phyloP scores from a whole-genome alignment of 2,329 filamentous ascomycete genomes.

The Fusarium piperis region DNA sequence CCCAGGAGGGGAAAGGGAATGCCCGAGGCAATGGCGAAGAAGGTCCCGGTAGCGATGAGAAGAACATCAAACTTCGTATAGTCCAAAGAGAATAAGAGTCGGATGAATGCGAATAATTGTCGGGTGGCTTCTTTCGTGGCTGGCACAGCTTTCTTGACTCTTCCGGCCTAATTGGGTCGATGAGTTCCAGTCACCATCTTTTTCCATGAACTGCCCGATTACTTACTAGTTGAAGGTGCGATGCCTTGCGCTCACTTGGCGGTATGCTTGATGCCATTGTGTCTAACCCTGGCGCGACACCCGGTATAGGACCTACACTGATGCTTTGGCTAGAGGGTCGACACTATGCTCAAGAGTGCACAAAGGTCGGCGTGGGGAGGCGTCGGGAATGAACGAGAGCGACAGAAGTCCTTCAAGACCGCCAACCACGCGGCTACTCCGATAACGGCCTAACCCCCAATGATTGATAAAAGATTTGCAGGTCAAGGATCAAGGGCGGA shows the following conservation, averaged over 20 bases:
- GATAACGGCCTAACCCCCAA: background rate
- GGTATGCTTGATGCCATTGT: background rate
- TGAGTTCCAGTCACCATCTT: background rate
- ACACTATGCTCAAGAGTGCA: background rate
- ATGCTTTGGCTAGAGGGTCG: background rate
- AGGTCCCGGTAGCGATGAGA: background rate
- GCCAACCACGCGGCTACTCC: background rate
- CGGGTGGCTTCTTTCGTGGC: background rate
- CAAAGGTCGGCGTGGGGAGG: background rate
- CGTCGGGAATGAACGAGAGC: background rate
- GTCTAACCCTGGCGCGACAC: background rate
- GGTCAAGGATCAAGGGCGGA: background rate
- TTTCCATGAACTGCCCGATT: background rate
- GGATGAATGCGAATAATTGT: background rate
- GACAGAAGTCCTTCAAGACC: background rate
- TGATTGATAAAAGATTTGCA: background rate
- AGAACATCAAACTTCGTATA: background rate
- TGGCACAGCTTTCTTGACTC: background rate
- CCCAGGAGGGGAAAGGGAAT: slow-evolving; percentile 3
- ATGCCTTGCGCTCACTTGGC: background rate
- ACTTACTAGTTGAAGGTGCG: background rate
- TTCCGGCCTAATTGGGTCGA: background rate
- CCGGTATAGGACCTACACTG: background rate
- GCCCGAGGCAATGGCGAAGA: slow-evolving; percentile 2
- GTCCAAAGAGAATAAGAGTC: background rate